Conservation (phyloP, 257 asterid genomes). For the Solanum sejunctum region DNA sequence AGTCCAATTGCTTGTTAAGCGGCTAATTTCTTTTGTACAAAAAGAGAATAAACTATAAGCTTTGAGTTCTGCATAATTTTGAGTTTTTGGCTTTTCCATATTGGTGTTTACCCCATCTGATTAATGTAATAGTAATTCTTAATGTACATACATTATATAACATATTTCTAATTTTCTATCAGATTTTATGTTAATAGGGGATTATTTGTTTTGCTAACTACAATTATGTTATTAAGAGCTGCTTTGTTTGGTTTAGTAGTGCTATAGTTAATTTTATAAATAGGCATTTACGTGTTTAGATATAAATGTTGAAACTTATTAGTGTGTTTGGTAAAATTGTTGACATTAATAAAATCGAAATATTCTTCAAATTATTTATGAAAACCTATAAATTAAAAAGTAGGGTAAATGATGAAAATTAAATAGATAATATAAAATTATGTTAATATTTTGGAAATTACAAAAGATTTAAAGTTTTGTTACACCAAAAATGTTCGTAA, state of each 20-base stretch:
- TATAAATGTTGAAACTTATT: not conserved
- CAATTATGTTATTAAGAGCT: not conserved
- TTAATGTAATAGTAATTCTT: not conserved
- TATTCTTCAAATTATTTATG: not conserved
- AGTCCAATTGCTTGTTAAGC: not conserved
- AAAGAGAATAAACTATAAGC: constrained; percentile 19
- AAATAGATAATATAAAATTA: not conserved
- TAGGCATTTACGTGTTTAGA: not conserved
- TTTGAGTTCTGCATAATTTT: not conserved
- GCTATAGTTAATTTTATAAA: not conserved
- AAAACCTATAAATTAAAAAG: not conserved
- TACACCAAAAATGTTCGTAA: no score
- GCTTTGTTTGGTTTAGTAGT: not conserved
- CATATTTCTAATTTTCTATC: not conserved
- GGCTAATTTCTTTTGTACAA: constrained; percentile 16
- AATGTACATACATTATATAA: not conserved
- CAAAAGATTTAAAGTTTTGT: no score
- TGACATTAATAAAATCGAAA: not conserved
- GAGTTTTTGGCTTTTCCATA: not conserved
- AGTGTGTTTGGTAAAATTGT: no score
- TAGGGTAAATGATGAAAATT: not conserved
- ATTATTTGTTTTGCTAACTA: not conserved
- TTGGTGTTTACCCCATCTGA: not conserved
- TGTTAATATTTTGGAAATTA: no score
- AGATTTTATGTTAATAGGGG: not conserved